Conservation (phyloP, 257 asterid genomes). For the Ehretia macrophylla region DNA sequence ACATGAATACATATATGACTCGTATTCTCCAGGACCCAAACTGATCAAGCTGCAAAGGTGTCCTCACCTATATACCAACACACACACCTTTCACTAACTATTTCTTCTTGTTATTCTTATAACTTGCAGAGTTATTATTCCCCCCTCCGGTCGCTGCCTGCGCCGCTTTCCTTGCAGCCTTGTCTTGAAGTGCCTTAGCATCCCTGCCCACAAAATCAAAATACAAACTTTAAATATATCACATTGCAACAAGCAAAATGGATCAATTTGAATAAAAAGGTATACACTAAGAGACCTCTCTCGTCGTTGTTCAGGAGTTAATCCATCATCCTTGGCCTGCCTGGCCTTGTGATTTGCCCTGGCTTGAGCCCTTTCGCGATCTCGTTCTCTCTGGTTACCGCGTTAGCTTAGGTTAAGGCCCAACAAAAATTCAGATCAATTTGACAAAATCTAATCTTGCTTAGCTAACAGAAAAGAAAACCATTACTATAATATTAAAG, state of each 20-base stretch:
- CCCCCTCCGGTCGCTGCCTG: conserved; percentile 33
- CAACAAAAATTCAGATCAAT: conserved; percentile 13
- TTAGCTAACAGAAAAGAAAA: too few relatives aligned
- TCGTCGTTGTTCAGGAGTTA: conserved; percentile 83
- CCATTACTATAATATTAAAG: too few relatives aligned
- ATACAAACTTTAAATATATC: too few relatives aligned
- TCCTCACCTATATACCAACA: conserved; percentile 1
- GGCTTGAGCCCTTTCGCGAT: conserved; percentile 87
- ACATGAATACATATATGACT: not conserved
- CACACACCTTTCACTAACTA: too few relatives aligned
- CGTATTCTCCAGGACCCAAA: conserved; percentile 5
- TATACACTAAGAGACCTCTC: conserved; percentile 46
- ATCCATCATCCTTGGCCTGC: conserved; percentile 51
- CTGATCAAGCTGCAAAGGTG: conserved; percentile 14
- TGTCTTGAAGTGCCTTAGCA: conserved; percentile 79
- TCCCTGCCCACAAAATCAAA: conserved; percentile 42
- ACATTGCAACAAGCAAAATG: not conserved
- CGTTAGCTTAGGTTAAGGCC: conserved; percentile 57
- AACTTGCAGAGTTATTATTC: conserved; percentile 7
- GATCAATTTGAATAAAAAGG: not conserved
- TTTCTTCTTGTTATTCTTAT: conserved; percentile 36
- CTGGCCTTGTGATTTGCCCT: conserved; percentile 44
- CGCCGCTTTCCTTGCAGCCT: conserved; percentile 60
- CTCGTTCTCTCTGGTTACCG: conserved; percentile 80
- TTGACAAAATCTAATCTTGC: not conserved